Conservation (phyloP, 495 filamentous ascomycete species). For the Parathielavia appendiculata region DNA sequence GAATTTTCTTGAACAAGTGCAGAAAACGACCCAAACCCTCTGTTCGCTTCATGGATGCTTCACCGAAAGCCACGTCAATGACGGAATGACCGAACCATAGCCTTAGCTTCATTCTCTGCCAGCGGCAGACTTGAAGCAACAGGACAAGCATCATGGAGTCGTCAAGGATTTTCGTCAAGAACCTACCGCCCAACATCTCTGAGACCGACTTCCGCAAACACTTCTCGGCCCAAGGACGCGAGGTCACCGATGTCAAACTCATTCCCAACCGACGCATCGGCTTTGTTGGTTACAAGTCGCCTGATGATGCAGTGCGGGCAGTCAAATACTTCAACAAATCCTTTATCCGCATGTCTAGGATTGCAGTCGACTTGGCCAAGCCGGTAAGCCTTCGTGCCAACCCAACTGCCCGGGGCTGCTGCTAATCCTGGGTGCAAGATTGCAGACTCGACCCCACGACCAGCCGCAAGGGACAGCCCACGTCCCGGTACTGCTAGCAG, state of each 20-base stretch:
- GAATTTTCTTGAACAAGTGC: conserved; percentile 16
- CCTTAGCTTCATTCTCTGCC: conserved; percentile 19
- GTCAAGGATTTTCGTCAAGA: conserved; percentile 90
- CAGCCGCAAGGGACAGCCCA: conserved; percentile 15
- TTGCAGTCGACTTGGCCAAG: conserved; percentile 82
- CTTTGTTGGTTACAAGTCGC: conserved; percentile 88
- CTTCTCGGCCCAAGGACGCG: conserved; percentile 65
- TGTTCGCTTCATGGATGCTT: conserved; percentile 13
- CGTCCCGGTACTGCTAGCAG: conserved; percentile 13
- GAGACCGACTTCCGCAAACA: conserved; percentile 80
- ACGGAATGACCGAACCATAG: conserved; percentile 27
- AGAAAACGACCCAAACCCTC: conserved; percentile 12
- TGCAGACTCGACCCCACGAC: conserved; percentile 22
- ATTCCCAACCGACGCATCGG: conserved; percentile 85
- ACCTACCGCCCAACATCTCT: conserved; percentile 66
- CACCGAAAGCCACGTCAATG: conserved; percentile 1
- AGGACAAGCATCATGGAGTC: conserved; percentile 47
- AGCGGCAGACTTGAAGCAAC: conserved; percentile 20
- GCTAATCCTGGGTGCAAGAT: conserved; percentile 27
- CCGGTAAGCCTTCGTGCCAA: conserved; percentile 50
- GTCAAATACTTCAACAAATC: conserved; percentile 92
- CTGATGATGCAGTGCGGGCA: conserved; percentile 71
- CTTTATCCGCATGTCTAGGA: conserved; percentile 95
- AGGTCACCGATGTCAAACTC: conserved; percentile 85
- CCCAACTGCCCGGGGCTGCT: conserved; percentile 9